A percentile compares a stretch with the other conserved stretches of the same genome.
These are phyloP conservation scores for Solanum sejunctum DNA, from an alignment of 257 asterid species.

Conservation along the genomic window DNA sequence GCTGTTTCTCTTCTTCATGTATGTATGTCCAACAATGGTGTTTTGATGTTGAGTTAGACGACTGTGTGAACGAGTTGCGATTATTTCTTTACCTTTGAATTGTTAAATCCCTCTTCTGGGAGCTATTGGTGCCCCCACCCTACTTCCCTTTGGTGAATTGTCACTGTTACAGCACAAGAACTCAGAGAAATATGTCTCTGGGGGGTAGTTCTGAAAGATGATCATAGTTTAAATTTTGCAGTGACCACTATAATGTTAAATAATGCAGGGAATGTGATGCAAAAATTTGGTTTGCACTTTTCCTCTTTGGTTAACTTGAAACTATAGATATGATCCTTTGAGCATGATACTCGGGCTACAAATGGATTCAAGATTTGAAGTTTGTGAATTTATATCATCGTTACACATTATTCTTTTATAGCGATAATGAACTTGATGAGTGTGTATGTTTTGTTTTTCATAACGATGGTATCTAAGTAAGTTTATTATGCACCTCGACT, in stretches of 20 bases:
- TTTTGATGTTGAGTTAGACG: neutral
- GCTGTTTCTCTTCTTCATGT: neutral
- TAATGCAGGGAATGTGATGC: neutral
- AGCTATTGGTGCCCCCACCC: neutral
- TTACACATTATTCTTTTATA: neutral
- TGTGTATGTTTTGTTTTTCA: neutral
- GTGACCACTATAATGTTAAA: neutral
- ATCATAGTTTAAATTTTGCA: neutral
- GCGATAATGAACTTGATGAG: neutral
- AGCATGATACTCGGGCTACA: neutral
- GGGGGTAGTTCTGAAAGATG: neutral
- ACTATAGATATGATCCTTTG: neutral
- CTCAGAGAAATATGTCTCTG: neutral
- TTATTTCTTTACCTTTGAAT: neutral
- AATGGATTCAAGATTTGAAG: neutral
- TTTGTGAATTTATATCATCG: neutral
- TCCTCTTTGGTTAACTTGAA: neutral
- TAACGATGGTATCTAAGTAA: neutral
- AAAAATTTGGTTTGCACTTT: neutral
- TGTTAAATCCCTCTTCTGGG: neutral
- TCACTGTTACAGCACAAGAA: neutral
- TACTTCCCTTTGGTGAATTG: neutral
- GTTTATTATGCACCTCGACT: neutral
- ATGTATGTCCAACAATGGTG: neutral
- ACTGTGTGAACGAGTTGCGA: neutral